Conservation (phyloP, 768 basidiomycete species). For the Termitomyces heimii region DNA sequence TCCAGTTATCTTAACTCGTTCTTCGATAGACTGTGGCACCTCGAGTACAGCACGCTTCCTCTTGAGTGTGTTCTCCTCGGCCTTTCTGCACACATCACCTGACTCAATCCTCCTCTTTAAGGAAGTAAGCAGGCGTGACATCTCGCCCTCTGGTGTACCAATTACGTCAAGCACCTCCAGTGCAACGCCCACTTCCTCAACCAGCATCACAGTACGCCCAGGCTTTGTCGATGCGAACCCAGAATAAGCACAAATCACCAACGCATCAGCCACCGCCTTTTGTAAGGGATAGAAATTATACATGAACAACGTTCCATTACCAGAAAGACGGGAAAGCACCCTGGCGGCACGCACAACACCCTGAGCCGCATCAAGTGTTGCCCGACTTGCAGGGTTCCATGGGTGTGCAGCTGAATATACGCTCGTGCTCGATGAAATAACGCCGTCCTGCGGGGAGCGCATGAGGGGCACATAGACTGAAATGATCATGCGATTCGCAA, state of each 20-base stretch:
- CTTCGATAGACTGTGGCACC: not conserved
- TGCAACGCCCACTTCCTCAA: conserved; percentile 20
- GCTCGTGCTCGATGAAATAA: conserved; percentile 1
- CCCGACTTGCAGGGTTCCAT: conserved; percentile 48
- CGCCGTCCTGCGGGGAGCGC: conserved; percentile 15
- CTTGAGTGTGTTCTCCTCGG: conserved; percentile 20
- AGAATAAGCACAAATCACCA: conserved; percentile 58
- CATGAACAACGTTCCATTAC: conserved; percentile 27
- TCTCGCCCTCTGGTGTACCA: conserved; percentile 14
- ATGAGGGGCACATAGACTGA: conserved; percentile 69
- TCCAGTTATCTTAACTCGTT: not conserved
- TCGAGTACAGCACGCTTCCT: conserved; percentile 21
- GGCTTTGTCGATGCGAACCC: conserved; percentile 38
- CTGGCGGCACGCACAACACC: conserved; percentile 48
- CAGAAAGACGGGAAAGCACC: conserved; percentile 29
- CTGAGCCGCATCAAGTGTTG: conserved; percentile 63
- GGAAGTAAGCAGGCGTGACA: conserved; percentile 17
- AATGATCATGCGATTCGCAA: conserved; percentile 55
- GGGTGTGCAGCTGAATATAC: conserved; percentile 19
- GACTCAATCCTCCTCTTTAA: conserved; percentile 19
- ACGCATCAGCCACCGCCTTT: conserved; percentile 60
- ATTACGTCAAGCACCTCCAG: conserved; percentile 19
- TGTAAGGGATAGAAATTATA: conserved; percentile 51
- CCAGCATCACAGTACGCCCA: conserved; percentile 9
- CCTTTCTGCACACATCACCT: conserved; percentile 12